Base-by-base conservation (phyloP, 2,329 filamentous ascomycete genomes). In the Botryotinia narcissicola region DNA sequence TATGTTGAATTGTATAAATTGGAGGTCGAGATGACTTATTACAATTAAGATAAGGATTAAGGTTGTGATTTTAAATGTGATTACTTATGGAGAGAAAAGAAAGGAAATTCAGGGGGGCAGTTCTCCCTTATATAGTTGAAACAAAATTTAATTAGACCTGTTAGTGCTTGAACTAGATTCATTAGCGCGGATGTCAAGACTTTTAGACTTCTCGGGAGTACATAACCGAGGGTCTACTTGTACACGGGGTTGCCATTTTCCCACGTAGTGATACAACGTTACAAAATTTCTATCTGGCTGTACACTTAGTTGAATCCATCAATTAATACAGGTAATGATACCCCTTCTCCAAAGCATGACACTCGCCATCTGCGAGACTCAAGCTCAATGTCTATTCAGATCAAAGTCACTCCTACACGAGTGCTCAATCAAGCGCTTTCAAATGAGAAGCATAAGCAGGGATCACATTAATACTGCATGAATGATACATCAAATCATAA, bases 401-500 rank as follows among this genome's bases (percentile, higher is more conserved):
- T 8, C 16, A 1, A 57, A 57, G 29, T 29, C 14, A 29, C 7
- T 22, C 18, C 18, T 46, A 6, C 44, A 9, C 20, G 20, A 9
- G 18, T 46, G 20, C 18, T 46, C 44, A 29, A 57, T 29, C 51
- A 7, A 29, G n/a, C 12, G 6, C 3, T 18, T 16, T 35, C 5
- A 35, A 1, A 35, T 35, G 35, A 7, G 6, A 35, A 35, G 35
- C 6, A 35, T 35, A 35, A 35, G 35, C 35, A 35, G n/a, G 9
- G 7, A n/a, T 54, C 2, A 10, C 5, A n/a, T 7, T 29, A 1
- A 7, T 3, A n/a, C 14, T 3, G 22, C 0, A 16, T 22, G 8
- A 8, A 20, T 46, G 2, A 46, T 8, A 3, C 18, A 22, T 22
- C 0, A 8, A 22, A 22, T 46, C 20, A 22, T 46, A 0, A 20